phyloP scores from a whole-genome alignment of 2,329 filamentous ascomycete genomes.

The Daldinia eschscholtzii region DNA sequence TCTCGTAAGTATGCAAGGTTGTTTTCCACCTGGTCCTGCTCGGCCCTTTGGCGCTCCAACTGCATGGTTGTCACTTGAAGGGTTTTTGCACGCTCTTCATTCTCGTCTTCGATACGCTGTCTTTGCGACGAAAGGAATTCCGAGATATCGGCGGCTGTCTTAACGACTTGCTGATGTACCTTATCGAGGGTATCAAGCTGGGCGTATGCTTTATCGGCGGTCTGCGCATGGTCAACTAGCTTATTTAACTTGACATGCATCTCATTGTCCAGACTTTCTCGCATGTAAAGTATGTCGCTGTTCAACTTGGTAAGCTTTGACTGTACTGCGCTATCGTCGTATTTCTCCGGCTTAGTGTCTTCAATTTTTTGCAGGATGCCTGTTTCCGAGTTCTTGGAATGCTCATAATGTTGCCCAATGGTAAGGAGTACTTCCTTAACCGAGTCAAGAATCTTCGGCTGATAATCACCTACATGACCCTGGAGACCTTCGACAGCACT shows the following conservation, averaged over 20 bases:
- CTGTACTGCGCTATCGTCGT: slow-evolving; percentile 53
- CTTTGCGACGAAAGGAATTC: slow-evolving; percentile 84
- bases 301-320: slow-evolving; percentile 45
- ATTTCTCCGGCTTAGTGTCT: slow-evolving; percentile 73
- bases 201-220: slow-evolving; percentile 75
- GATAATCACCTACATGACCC: slow-evolving; percentile 81
- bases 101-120: slow-evolving; percentile 79
- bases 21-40: slow-evolving; percentile 72
- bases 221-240: slow-evolving; percentile 73
- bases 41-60: slow-evolving; percentile 75
- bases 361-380: slow-evolving; percentile 70
- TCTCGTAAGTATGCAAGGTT: slow-evolving; percentile 65
- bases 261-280: slow-evolving; percentile 48
- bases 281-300: slow-evolving; percentile 48
- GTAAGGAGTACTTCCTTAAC: slow-evolving; percentile 87
- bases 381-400: slow-evolving; percentile 76
- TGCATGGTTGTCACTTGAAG: slow-evolving; percentile 83
- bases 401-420: slow-evolving; percentile 88
- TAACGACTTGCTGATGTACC: slow-evolving; percentile 88
- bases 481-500: slow-evolving; percentile 81
- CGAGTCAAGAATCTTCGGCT: slow-evolving; percentile 88
- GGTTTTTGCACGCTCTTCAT: slow-evolving; percentile 82
- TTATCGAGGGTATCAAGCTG: slow-evolving; percentile 87
- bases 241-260: slow-evolving; percentile 58
- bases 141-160: slow-evolving; percentile 85